Base-by-base conservation (phyloP, 1,284 basidiomycete genomes). In the Malassezia equina region DNA sequence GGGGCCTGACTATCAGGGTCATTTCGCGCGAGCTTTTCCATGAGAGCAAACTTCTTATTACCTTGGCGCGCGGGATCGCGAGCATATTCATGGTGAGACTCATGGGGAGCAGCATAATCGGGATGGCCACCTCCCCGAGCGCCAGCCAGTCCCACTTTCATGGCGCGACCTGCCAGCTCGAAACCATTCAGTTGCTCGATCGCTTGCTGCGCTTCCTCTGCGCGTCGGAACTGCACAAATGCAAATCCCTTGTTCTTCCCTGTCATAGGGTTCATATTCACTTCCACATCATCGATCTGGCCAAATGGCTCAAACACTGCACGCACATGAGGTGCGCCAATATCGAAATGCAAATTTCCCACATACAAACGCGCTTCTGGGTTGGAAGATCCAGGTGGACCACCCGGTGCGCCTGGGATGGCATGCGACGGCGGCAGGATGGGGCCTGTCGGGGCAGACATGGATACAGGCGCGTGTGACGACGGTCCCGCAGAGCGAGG, bases 281-380 rank as follows among this genome's bases (percentile, higher is more conserved):
- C 82, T 79, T 99, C 93, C 72, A 98, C 91, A 78, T 93, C 93
- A 76, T 93, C 91, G 64, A 99, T 81, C 76, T 89, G 86, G 65
- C 93, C 93, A 75, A 98, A 99, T 4, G 93, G 90, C 75, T 93
- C 90, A 76, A 99, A 99, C 63, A 98, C 93, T 80, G 94, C 87
- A 76, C 86, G 88, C 77, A 99, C 86, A 79, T 98, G 91, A 64
- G 88, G 86, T 76, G 91, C 86, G 47, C 87, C 88, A 61, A 99
- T 84, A 76, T 90, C 90, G 80, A 93, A 95, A 76, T 95, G 88
- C 44, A 99, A 79, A 60, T 89, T 93, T 59, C 91, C 90, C 72
- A 99, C 89, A 75, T 94, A 98, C 72, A 99, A 82, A 75, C 91
- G 88, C 62, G 79, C 75, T 55, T 77, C 78, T 24, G 78, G 76